These are phyloP conservation scores for Boletus pseudo-olivaceus DNA, from an alignment of 768 basidiomycete genomes.

Conservation along the genomic window DNA sequence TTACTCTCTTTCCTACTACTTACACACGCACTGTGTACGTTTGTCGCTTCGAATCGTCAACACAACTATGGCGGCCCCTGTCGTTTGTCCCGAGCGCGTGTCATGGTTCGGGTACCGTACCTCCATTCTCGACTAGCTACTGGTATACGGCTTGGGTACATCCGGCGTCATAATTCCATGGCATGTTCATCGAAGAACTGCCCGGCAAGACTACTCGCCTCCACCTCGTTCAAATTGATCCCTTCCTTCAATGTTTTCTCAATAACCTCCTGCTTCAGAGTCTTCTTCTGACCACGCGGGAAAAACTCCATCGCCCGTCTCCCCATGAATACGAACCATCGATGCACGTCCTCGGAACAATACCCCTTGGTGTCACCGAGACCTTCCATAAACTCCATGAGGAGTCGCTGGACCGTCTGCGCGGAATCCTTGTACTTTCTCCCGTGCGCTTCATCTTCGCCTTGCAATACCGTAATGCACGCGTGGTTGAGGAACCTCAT, in stretches of 20 bases:
- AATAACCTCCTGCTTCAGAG: constrained; percentile 11
- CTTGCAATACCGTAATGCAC: constrained; percentile 29
- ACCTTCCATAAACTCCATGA: constrained; percentile 8
- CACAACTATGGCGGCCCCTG: background rate
- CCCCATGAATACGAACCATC: constrained; percentile 19
- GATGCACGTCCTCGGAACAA: constrained; percentile 4
- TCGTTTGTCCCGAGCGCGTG: too few species aligned
- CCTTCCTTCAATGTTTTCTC: constrained; percentile 12
- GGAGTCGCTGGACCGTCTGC: constrained; percentile 6
- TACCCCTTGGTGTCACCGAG: background rate
- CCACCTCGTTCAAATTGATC: constrained; percentile 1
- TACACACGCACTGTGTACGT: constrained; percentile 4
- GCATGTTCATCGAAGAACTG: constrained; percentile 13
- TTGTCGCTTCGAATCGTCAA: constrained; percentile 4
- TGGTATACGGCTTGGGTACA: background rate
- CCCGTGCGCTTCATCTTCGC: constrained; percentile 17
- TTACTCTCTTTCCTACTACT: background rate
- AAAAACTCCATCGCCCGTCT: constrained; percentile 16
- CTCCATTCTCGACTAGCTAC: background rate
- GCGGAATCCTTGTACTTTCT: constrained; percentile 17
- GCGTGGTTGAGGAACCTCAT: constrained; percentile 21
- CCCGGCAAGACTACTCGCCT: constrained; percentile 5
- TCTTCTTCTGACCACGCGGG: constrained; percentile 1
- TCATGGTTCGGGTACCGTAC: background rate
- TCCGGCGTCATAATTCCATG: constrained; percentile 3